These are phyloP conservation scores for Brassica cretica DNA, from an alignment of 345 rosid species.

Conservation along the genomic window DNA sequence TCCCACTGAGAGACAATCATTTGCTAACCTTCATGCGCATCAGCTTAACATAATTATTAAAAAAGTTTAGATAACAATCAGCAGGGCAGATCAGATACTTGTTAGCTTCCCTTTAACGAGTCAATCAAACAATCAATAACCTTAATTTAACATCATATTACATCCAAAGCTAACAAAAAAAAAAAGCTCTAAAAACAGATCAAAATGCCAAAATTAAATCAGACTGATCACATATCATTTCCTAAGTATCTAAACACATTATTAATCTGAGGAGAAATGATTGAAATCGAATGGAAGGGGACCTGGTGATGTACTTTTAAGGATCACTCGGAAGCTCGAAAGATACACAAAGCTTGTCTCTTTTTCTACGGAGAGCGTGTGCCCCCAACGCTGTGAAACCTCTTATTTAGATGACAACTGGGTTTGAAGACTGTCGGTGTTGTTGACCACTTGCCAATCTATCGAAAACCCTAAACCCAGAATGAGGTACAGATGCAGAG, in stretches of 20 bases:
- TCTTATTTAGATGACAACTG: background rate
- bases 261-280: background rate
- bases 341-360: slow-evolving; percentile 3
- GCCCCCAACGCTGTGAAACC: background rate
- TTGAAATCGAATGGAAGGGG: background rate
- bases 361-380: background rate
- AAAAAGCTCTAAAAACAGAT: slow-evolving; percentile 8
- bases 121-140: slow-evolving; percentile 1
- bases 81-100: slow-evolving; percentile 10
- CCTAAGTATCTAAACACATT: background rate
- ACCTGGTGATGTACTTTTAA: slow-evolving; percentile 24
- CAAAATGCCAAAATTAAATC: slow-evolving; percentile 15
- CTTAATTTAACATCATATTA: background rate
- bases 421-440: slow-evolving; percentile 8
- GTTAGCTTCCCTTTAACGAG: slow-evolving; percentile 13
- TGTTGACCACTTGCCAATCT: slow-evolving; percentile 27
- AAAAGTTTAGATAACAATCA: background rate
- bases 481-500: background rate
- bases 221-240: background rate
- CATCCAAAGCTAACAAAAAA: slow-evolving; percentile 16
- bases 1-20: background rate
- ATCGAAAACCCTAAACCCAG: slow-evolving; percentile 28
- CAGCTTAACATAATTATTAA: slow-evolving; percentile 1
- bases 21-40: slow-evolving; percentile 3
- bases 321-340: background rate